Percentiles rank a stretch among this genome's conserved stretches.
Evolutionary conservation across 176 grass and related monocot species (phyloP).

Genomic region (barley (Hordeum vulgare)): MorexV3_pseudomolecules_assembly NC_058520.1:314510102-314510601

Average conservation of each 20-base stretch:
- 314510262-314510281: not conserved
- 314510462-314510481: slow-evolving; percentile 97
- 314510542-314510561: slow-evolving; percentile 7
- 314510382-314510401: not conserved
- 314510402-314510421: not conserved
- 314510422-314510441: slow-evolving; percentile 19
- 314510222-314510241: slow-evolving; percentile 45
- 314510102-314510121: not conserved
- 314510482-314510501: slow-evolving; percentile 96
- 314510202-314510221: slow-evolving; percentile 89
- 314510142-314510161: not conserved
- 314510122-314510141: not conserved
- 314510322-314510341: not conserved
- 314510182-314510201: slow-evolving; percentile 80
- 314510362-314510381: not conserved
- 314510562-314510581: not conserved
- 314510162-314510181: not conserved
- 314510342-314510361: slow-evolving; percentile 4
- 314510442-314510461: slow-evolving; percentile 85
- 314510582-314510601: slow-evolving; percentile 93
- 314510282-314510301: not conserved
- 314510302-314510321: too few species aligned
- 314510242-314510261: slow-evolving; percentile 32
- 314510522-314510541: slow-evolving; percentile 20
- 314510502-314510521: slow-evolving; percentile 73